Evolutionary conservation across 1,284 basidiomycete genomes (phyloP).

Genomic region (Blastosporella zonata): DNA sequence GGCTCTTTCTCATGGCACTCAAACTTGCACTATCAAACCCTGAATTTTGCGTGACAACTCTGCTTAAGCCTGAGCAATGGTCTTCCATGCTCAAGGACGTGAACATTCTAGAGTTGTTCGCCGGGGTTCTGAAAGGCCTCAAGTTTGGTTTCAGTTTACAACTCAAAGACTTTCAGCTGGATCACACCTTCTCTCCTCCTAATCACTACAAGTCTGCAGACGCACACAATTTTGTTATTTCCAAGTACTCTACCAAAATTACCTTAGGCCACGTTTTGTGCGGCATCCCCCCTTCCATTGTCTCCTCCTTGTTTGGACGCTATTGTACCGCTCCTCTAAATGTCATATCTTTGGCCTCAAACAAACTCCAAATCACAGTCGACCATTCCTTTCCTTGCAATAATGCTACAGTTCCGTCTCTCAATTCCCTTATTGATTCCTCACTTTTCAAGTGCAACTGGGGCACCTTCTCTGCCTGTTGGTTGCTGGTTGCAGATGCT

Average conservation of each 20-base stretch:
- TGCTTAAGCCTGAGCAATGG: too few species aligned
- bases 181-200: neutral
- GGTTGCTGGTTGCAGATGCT: slow-evolving; percentile 6
- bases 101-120: too few species aligned
- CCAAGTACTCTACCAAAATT: neutral
- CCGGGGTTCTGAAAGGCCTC: too few species aligned
- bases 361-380: neutral
- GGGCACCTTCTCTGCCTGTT: slow-evolving; percentile 11
- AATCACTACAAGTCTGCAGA: neutral
- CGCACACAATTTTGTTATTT: neutral
- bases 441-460: slow-evolving; percentile 7
- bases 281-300: neutral
- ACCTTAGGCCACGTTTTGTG: neutral
- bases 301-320: neutral
- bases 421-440: slow-evolving; percentile 3
- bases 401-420: neutral
- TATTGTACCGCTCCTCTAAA: slow-evolving; percentile 7
- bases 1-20: too few species aligned
- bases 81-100: too few species aligned
- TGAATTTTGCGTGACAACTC: too few species aligned
- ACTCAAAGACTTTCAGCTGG: neutral
- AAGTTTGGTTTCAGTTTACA: neutral
- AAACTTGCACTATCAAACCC: too few species aligned
- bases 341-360: neutral
- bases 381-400: neutral